Conservation (phyloP, 306 rosid species). For the Citrullus amarus region DNA sequence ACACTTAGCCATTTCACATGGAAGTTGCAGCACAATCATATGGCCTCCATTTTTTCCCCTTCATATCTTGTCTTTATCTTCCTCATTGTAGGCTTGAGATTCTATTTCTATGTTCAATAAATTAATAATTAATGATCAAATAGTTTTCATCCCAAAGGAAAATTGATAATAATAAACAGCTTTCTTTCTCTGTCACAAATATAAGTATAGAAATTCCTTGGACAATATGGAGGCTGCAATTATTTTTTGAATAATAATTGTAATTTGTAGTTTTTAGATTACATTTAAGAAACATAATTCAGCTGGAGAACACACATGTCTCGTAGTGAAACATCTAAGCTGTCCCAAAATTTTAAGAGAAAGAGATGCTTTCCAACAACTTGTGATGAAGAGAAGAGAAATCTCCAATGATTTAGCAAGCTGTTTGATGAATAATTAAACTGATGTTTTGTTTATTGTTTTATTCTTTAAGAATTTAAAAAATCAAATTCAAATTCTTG, state of each 20-base stretch:
- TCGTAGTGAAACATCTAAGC: neutral
- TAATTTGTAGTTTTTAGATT: neutral
- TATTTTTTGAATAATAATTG: neutral
- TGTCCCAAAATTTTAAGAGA: neutral
- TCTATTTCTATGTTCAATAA: neutral
- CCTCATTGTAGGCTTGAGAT: neutral
- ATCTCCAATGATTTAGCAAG: conserved; percentile 3
- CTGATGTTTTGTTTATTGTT: neutral
- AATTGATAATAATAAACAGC: neutral
- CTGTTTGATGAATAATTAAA: neutral
- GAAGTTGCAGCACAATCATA: conserved; percentile 26
- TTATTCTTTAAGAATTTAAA: neutral
- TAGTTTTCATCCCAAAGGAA: neutral
- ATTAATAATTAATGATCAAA: neutral
- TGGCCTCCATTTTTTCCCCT: conserved; percentile 14
- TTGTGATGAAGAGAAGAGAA: neutral
- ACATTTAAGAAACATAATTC: neutral
- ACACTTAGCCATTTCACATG: conserved; percentile 30
- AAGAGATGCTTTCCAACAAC: neutral
- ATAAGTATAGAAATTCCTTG: neutral
- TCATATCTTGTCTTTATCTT: conserved; percentile 4
- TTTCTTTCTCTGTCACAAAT: neutral
- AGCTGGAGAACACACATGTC: neutral
- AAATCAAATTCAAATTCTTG: neutral
- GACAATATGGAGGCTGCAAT: neutral